phyloP scores from a whole-genome alignment of 345 rosid genomes.

The Raphanus sativus region DNA sequence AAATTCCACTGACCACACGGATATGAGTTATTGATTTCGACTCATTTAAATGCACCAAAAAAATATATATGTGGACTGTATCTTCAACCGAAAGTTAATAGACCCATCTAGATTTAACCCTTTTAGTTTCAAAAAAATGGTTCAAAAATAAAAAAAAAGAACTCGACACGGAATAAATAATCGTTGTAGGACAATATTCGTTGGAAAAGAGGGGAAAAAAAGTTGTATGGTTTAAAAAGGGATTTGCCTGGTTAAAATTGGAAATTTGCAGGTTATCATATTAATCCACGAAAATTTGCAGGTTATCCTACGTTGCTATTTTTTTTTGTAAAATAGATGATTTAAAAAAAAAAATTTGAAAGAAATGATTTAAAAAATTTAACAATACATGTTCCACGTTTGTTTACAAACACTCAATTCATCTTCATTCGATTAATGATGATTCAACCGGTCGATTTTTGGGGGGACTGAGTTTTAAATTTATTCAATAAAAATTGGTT shows the following conservation, averaged over 20 bases:
- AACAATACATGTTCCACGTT: neutral
- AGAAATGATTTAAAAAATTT: neutral
- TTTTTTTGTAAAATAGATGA: neutral
- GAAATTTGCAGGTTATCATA: constrained; percentile 1
- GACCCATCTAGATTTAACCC: too few species aligned
- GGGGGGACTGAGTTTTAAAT: neutral
- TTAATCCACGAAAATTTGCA: neutral
- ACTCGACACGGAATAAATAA: neutral
- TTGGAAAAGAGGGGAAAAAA: constrained; percentile 5
- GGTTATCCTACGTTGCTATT: neutral
- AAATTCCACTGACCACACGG: too few species aligned
- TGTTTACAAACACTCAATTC: neutral
- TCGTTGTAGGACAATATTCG: constrained; percentile 6
- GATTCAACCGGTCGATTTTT: neutral
- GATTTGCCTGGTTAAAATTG: constrained; percentile 12
- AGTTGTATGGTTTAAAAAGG: neutral
- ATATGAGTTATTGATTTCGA: too few species aligned
- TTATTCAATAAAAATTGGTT: neutral
- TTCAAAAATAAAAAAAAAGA: constrained; percentile 24
- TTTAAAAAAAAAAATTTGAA: neutral
- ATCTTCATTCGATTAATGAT: neutral
- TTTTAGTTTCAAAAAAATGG: too few species aligned
- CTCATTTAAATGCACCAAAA: too few species aligned
- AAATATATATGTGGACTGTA: too few species aligned
- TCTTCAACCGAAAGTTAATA: too few species aligned